Conservation (phyloP, 805 yeast species). For the Pichia californica region DNA sequence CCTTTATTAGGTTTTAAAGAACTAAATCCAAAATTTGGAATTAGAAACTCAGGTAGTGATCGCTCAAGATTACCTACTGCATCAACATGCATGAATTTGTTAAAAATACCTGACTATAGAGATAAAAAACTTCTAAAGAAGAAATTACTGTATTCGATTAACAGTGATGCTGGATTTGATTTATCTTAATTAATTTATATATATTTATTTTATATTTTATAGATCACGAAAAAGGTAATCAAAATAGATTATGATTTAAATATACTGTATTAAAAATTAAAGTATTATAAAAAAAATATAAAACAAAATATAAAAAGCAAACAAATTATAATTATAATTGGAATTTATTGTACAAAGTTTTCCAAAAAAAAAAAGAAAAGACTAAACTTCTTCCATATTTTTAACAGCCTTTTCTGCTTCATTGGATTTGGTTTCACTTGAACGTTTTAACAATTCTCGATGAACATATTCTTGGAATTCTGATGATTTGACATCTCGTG, state of each 20-base stretch:
- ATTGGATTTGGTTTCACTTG: no score
- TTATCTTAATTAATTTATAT: conserved; percentile 38
- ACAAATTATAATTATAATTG: no score
- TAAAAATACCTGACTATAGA: conserved; percentile 79
- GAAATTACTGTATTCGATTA: conserved; percentile 73
- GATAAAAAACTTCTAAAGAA: conserved; percentile 48
- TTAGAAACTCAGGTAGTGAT: conserved; percentile 57
- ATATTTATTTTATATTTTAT: no score
- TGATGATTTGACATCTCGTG: conserved; percentile 1
- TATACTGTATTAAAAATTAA: not conserved
- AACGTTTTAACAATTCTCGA: conserved; percentile 6
- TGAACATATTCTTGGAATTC: conserved; percentile 9
- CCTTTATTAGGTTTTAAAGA: conserved; percentile 83
- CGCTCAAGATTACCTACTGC: conserved; percentile 73
- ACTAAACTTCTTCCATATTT: no score
- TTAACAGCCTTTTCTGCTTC: no score
- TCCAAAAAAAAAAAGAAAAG: not conserved
- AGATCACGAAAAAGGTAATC: not conserved
- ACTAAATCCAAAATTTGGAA: conserved; percentile 73
- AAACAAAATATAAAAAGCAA: not conserved
- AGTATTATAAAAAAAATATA: no score
- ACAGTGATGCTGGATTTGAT: conserved; percentile 83
- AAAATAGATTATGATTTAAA: not conserved
- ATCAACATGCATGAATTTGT: conserved; percentile 84
- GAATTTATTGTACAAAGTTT: no score